Percentiles rank a stretch among this genome's conserved stretches.
Evolutionary conservation across 306 rosid species (phyloP).

Genomic region (Heteromeles arbutifolia): DNA sequence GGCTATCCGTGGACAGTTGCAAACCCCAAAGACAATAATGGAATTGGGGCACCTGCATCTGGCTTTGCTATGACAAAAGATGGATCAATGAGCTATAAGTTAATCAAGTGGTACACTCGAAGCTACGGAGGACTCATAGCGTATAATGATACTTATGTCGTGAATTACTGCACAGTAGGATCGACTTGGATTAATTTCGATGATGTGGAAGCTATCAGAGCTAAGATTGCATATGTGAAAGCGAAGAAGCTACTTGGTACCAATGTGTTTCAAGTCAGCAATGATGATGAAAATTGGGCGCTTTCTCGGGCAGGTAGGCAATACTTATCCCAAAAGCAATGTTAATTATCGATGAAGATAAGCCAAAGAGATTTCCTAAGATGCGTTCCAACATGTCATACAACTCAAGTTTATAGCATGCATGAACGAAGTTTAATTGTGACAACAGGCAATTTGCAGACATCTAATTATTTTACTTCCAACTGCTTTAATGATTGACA

Average conservation of each 20-base stretch:
- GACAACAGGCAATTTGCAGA: no score
- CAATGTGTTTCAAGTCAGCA: conserved; percentile 20
- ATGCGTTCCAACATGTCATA: no score
- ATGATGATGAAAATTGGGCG: conserved; percentile 32
- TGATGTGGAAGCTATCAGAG: conserved; percentile 29
- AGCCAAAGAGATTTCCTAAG: no score
- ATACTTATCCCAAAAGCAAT: not conserved
- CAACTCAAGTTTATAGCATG: no score
- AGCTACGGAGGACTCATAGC: not conserved
- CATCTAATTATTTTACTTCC: not conserved
- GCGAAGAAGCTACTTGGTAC: conserved; percentile 30
- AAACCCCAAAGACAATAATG: conserved; percentile 13
- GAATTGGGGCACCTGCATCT: conserved; percentile 17
- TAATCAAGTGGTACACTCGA: conserved; percentile 13
- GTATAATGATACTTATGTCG: conserved; percentile 26
- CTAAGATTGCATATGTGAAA: conserved; percentile 39
- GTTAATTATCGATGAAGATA: not conserved
- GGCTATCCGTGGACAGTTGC: conserved; percentile 41
- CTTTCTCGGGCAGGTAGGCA: conserved; percentile 39
- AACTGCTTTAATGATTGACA: conserved; percentile 4
- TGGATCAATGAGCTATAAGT: conserved; percentile 26
- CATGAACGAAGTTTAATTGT: not conserved
- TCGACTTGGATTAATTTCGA: conserved; percentile 42
- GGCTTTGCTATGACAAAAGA: conserved; percentile 3
- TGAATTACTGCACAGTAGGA: conserved; percentile 32